phyloP scores from a whole-genome alignment of 2,329 filamentous ascomycete species.

The Colletotrichum lini region DNA sequence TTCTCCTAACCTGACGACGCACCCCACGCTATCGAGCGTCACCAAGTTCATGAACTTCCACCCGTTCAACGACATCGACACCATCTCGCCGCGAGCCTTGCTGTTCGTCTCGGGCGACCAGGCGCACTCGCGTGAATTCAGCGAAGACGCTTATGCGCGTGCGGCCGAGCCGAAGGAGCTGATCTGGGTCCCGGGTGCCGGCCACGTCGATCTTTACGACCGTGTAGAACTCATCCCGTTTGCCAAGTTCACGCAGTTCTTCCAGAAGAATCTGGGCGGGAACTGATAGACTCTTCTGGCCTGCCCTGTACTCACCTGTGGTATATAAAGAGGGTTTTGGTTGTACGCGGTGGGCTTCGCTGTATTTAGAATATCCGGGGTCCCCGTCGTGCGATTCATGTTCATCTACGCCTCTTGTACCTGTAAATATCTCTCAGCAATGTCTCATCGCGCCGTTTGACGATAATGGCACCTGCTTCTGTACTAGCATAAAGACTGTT shows the following conservation, averaged over 20 bases:
- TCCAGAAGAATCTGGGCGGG: constrained; percentile 27
- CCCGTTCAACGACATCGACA: constrained; percentile 49
- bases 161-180: constrained; percentile 55
- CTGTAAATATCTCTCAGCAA: too few relatives aligned
- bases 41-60: constrained; percentile 53
- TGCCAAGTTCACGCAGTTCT: constrained; percentile 48
- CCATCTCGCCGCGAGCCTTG: constrained; percentile 49
- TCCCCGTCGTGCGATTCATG: too few relatives aligned
- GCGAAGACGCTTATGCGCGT: constrained; percentile 46
- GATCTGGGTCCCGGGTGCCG: constrained; percentile 50
- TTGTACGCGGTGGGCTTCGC: too few relatives aligned
- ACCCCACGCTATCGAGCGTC: constrained; percentile 49
- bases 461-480: too few relatives aligned
- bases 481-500: too few relatives aligned
- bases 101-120: constrained; percentile 48
- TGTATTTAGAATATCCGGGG: too few relatives aligned
- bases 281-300: background rate
- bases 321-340: too few relatives aligned
- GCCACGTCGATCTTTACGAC: constrained; percentile 56
- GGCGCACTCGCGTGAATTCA: constrained; percentile 49
- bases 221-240: constrained; percentile 54
- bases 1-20: constrained; percentile 48
- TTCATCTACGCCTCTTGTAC: too few relatives aligned
- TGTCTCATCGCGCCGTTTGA: too few relatives aligned
- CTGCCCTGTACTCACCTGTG: too few relatives aligned